Percentiles rank a stretch among this genome's conserved stretches.
These are phyloP conservation scores for Firmiana major DNA, from an alignment of 345 rosid genomes.

Conservation along the genomic window DNA sequence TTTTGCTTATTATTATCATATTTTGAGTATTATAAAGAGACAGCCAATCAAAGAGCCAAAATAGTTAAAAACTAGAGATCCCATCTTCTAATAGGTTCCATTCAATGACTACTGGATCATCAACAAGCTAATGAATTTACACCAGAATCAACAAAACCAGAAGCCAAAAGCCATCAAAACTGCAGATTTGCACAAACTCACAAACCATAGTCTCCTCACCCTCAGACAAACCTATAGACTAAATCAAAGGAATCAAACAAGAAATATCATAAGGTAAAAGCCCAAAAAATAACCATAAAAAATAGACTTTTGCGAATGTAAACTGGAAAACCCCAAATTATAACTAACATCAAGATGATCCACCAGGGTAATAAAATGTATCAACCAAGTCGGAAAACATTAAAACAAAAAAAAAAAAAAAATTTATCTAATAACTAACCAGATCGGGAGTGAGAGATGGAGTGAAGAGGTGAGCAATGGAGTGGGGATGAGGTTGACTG, in stretches of 20 bases:
- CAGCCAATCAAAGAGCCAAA: too few relatives aligned
- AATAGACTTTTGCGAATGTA: neutral
- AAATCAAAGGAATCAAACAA: neutral
- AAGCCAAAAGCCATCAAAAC: neutral
- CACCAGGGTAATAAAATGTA: neutral
- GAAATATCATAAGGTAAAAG: neutral
- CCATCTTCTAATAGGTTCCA: neutral
- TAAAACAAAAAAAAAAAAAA: too few relatives aligned
- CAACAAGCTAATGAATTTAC: neutral
- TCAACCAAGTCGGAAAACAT: neutral
- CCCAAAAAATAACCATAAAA: neutral
- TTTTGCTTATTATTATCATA: neutral
- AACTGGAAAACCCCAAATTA: neutral
- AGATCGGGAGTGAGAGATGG: neutral
- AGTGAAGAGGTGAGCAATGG: constrained; percentile 1
- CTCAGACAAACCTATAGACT: neutral
- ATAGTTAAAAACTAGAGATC: neutral
- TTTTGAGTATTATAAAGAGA: too few relatives aligned
- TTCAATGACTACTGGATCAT: neutral
- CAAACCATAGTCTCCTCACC: too few relatives aligned
- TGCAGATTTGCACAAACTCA: too few relatives aligned
- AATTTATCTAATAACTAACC: too few relatives aligned
- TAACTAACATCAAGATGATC: neutral
- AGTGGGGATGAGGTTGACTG: neutral
- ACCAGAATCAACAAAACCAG: neutral